Conservation (phyloP, 2,329 filamentous ascomycete genomes). For the Aspergillus ibericus region DNA sequence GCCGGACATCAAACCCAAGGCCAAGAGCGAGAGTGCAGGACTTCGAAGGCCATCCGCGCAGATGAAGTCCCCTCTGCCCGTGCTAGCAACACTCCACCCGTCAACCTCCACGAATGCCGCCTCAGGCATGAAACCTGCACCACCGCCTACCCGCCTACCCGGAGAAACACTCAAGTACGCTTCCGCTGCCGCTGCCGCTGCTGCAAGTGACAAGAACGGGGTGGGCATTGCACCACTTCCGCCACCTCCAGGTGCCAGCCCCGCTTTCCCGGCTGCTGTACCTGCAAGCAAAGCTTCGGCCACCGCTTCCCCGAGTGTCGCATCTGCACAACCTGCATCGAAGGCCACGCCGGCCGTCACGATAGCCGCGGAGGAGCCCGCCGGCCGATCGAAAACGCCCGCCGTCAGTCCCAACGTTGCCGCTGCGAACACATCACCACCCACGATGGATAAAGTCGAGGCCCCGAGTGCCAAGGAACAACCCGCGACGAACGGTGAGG, state of each 20-base stretch:
- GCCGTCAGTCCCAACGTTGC: conserved; percentile 48
- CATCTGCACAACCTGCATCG: conserved; percentile 50
- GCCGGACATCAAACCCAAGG: conserved; percentile 62
- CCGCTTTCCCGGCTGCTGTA: conserved; percentile 52
- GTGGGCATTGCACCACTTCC: conserved; percentile 92
- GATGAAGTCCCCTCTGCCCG: conserved; percentile 90
- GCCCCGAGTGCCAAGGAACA: conserved; percentile 41
- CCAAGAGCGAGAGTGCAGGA: conserved; percentile 59
- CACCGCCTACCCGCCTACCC: conserved; percentile 76
- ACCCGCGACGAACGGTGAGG: conserved; percentile 50
- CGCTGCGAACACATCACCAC: conserved; percentile 42
- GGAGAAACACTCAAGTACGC: conserved; percentile 95
- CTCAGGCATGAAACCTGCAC: conserved; percentile 85
- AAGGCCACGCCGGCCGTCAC: conserved; percentile 40
- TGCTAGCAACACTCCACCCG: conserved; percentile 83
- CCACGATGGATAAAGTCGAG: conserved; percentile 50
- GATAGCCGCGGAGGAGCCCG: conserved; percentile 43
- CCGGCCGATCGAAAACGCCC: conserved; percentile 53
- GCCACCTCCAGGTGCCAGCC: conserved; percentile 70
- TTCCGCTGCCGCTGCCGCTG: conserved; percentile 89
- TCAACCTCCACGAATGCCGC: conserved; percentile 47
- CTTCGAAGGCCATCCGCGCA: conserved; percentile 78
- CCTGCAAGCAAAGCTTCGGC: conserved; percentile 56
- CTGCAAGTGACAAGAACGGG: conserved; percentile 81
- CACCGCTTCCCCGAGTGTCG: conserved; percentile 57